These are phyloP conservation scores for Choricystis sp. DNA, from an alignment of 139 green algal species.

Conservation along the genomic window DNA sequence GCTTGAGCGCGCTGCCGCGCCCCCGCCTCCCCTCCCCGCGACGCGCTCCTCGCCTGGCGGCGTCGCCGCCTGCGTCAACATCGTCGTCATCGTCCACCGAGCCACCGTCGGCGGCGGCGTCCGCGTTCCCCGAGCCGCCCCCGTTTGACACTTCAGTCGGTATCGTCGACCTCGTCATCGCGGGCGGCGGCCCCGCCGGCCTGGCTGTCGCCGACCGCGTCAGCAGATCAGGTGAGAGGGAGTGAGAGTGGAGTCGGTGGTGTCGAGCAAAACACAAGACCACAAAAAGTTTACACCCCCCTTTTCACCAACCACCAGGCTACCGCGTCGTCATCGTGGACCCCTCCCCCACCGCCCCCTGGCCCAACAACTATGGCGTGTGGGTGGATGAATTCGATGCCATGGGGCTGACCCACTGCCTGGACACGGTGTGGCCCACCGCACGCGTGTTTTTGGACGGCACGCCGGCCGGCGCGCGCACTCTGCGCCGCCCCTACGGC, in stretches of 20 bases:
- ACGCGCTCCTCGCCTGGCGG: too few species aligned
- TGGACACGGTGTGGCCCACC: constrained; percentile 65
- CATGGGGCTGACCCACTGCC: constrained; percentile 74
- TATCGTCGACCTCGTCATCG: constrained; percentile 74
- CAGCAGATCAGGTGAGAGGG: constrained; percentile 20
- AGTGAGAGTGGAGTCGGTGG: not conserved
- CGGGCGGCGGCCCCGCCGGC: constrained; percentile 75
- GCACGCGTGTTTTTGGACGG: constrained; percentile 76
- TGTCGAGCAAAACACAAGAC: too few species aligned
- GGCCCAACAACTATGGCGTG: constrained; percentile 97
- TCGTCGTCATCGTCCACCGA: too few species aligned
- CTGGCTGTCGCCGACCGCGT: constrained; percentile 54
- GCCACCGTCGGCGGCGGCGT: too few species aligned
- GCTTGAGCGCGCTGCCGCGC: too few species aligned
- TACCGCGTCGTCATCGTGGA: constrained; percentile 73
- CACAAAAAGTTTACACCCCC: too few species aligned
- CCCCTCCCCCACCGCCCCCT: constrained; percentile 52
- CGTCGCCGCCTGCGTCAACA: too few species aligned
- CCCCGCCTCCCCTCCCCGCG: too few species aligned
- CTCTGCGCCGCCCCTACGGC: constrained; percentile 68
- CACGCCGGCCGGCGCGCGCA: constrained; percentile 11
- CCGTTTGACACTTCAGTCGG: too few species aligned
- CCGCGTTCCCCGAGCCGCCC: too few species aligned
- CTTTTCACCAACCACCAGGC: constrained; percentile 18
- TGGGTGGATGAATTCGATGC: constrained; percentile 95